Evolutionary conservation across 805 yeast genomes (phyloP).

Genomic region (Yarrowia porcina): DNA sequence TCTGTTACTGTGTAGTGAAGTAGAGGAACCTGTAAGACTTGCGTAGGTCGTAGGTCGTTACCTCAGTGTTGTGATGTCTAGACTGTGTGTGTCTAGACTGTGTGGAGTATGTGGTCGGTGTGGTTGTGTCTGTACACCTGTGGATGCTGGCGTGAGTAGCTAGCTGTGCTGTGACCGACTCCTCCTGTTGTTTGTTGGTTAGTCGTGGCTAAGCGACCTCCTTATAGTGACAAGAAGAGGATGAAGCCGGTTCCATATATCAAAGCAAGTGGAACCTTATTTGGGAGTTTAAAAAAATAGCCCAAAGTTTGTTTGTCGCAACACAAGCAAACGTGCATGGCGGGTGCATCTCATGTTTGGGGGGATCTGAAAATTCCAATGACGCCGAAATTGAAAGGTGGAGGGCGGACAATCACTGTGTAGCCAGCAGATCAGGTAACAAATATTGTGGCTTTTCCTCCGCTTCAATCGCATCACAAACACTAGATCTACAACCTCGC

Average conservation of each 20-base stretch:
- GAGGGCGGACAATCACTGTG: not conserved
- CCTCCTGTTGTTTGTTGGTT: conserved; percentile 1
- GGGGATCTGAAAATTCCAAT: not conserved
- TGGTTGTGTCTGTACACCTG: not conserved
- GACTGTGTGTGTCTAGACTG: not conserved
- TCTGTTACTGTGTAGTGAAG: too few species aligned
- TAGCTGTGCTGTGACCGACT: conserved; percentile 1
- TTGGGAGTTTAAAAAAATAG: not conserved
- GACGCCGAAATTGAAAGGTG: not conserved
- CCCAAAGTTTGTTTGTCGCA: not conserved
- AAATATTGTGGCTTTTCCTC: not conserved
- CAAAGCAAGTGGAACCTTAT: conserved; percentile 14
- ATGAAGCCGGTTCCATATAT: not conserved
- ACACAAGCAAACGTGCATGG: not conserved
- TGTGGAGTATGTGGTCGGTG: not conserved
- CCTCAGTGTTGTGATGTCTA: too few species aligned
- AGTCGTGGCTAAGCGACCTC: not conserved
- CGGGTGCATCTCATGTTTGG: not conserved
- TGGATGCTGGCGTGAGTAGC: not conserved
- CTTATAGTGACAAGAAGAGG: not conserved
- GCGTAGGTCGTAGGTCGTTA: too few species aligned
- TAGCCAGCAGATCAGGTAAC: not conserved
- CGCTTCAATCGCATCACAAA: not conserved
- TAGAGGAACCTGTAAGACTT: too few species aligned
- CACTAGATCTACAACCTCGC: not conserved